Conservation (phyloP, 2,329 filamentous ascomycete species). For the Colletotrichum sp. region DNA sequence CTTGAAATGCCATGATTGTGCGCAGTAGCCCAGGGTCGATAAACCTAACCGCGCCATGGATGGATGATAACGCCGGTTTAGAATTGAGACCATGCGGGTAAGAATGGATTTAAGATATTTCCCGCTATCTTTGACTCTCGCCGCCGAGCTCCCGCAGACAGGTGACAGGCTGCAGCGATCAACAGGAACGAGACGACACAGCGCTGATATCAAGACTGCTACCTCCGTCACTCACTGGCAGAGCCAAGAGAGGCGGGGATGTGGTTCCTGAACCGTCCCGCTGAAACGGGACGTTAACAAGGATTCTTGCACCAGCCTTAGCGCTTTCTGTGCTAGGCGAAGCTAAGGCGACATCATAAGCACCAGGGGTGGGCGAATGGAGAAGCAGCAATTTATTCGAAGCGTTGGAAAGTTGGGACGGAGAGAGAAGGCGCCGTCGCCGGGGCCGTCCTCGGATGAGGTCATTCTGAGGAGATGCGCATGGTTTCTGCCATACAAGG, state of each 20-base stretch:
- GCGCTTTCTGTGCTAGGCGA: not conserved
- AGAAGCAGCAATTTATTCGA: conserved; percentile 20
- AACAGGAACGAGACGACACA: not conserved
- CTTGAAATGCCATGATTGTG: not conserved
- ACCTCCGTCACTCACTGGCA: not conserved
- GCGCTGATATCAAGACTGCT: not conserved
- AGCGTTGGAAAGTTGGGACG: conserved; percentile 21
- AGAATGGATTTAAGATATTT: not conserved
- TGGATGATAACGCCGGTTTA: not conserved
- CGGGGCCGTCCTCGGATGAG: not conserved
- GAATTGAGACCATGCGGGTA: not conserved
- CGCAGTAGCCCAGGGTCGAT: not conserved
- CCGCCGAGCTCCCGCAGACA: not conserved
- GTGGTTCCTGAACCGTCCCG: conserved; percentile 15
- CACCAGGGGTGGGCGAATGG: not conserved
- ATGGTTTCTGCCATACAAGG: conserved; percentile 2
- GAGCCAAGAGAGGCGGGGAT: not conserved
- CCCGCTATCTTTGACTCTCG: not conserved
- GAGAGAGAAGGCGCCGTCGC: not conserved
- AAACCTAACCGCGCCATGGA: not conserved
- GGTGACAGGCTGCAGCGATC: not conserved
- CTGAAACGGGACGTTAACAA: conserved; percentile 14
- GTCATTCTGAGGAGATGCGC: conserved; percentile 3
- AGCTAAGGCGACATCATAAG: not conserved
- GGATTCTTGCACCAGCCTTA: conserved; percentile 5